phyloP scores from a whole-genome alignment of 2,329 filamentous ascomycete species.

The Podosphaera fusca region DNA sequence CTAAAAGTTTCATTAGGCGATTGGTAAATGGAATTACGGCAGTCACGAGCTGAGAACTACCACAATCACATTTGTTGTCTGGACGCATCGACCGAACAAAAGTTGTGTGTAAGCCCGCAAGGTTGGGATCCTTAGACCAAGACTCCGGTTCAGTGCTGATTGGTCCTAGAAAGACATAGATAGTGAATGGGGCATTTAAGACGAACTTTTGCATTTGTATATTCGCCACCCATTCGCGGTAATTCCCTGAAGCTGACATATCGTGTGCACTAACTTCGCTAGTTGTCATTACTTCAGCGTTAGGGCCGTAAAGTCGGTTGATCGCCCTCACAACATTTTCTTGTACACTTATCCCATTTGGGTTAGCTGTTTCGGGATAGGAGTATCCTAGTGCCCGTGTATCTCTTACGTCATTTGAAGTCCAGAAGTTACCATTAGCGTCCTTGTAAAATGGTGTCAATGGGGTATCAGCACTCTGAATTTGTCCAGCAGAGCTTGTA shows the following conservation, averaged over 20 bases:
- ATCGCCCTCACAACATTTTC: conserved; percentile 39
- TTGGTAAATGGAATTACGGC: conserved; percentile 23
- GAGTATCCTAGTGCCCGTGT: conserved; percentile 10
- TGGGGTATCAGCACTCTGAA: conserved; percentile 16
- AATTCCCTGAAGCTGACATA: conserved; percentile 16
- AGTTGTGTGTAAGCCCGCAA: conserved; percentile 15
- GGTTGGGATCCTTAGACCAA: conserved; percentile 13
- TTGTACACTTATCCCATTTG: conserved; percentile 31
- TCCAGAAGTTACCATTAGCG: conserved; percentile 25
- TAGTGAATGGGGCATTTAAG: conserved; percentile 34
- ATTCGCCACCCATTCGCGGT: conserved; percentile 41
- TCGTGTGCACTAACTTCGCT: not conserved
- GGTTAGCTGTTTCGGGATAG: conserved; percentile 19
- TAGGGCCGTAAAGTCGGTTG: conserved; percentile 24
- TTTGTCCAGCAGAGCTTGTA: conserved; percentile 7
- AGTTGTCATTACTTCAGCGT: not conserved
- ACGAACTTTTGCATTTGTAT: conserved; percentile 37
- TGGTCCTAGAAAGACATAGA: conserved; percentile 44
- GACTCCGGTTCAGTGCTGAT: conserved; percentile 7
- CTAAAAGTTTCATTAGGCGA: conserved; percentile 17
- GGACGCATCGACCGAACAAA: conserved; percentile 15
- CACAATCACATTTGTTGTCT: conserved; percentile 2
- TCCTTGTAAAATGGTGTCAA: conserved; percentile 21
- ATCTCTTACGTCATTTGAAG: conserved; percentile 5
- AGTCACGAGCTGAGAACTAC: conserved; percentile 15